Conservation (phyloP, 805 yeast genomes). For the Ogataea neopini region DNA sequence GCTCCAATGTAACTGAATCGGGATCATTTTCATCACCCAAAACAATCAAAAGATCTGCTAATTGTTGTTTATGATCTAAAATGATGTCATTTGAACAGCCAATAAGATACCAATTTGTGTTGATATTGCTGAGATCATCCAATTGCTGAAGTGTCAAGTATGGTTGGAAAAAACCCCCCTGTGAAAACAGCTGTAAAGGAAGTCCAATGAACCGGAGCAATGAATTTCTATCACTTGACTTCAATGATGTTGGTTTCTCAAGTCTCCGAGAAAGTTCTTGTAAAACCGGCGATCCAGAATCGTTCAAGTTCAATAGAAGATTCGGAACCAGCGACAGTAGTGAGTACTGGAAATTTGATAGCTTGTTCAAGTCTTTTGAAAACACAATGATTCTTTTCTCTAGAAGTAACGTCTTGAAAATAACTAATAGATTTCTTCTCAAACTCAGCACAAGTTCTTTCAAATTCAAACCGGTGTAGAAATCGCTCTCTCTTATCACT, state of each 20-base stretch:
- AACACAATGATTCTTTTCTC: constrained; percentile 76
- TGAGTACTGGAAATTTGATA: constrained; percentile 83
- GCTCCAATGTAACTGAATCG: constrained; percentile 40
- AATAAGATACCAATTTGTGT: constrained; percentile 64
- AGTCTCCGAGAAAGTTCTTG: constrained; percentile 50
- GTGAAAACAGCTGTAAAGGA: constrained; percentile 82
- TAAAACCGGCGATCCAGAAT: constrained; percentile 77
- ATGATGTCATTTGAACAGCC: constrained; percentile 89
- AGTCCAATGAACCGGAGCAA: constrained; percentile 80
- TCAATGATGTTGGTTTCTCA: constrained; percentile 63
- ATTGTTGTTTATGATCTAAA: constrained; percentile 57
- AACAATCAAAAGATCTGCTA: constrained; percentile 73
- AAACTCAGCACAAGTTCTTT: constrained; percentile 62
- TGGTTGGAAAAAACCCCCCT: constrained; percentile 88
- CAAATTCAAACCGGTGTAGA: constrained; percentile 73
- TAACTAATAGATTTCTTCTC: constrained; percentile 56
- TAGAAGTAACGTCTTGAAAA: constrained; percentile 75
- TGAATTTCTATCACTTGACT: constrained; percentile 76
- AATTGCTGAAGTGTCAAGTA: constrained; percentile 93
- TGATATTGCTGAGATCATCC: constrained; percentile 60
- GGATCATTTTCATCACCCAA: constrained; percentile 46
- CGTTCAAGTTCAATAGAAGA: constrained; percentile 66
- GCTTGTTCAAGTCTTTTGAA: constrained; percentile 73
- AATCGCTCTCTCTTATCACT: constrained; percentile 52
- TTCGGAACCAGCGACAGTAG: constrained; percentile 83